Conservation (phyloP, 2,329 filamentous ascomycete species). For the Westerdykella sp. region DNA sequence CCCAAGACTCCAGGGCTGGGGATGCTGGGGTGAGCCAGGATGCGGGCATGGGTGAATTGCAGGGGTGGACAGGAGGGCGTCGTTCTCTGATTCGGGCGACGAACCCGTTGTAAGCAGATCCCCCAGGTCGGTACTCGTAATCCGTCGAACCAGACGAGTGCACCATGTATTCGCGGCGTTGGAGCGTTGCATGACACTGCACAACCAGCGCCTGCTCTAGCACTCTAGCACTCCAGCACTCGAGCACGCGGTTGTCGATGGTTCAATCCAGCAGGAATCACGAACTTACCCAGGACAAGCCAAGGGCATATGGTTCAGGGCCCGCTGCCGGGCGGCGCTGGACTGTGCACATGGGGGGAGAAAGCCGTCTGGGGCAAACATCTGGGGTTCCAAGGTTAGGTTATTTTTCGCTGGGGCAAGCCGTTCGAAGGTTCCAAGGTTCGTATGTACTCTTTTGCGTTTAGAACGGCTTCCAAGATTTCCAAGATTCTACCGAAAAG, state of each 20-base stretch:
- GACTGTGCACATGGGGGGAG: no score
- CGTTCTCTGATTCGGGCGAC: constrained; percentile 10
- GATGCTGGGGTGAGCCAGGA: no score
- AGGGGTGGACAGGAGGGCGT: constrained; percentile 11
- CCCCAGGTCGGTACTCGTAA: constrained; percentile 23
- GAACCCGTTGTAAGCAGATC: constrained; percentile 26
- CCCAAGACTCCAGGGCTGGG: no score
- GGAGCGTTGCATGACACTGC: constrained; percentile 28
- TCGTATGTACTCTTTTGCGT: no score
- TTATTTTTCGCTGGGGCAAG: no score
- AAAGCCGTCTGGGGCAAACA: no score
- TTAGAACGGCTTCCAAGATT: background rate
- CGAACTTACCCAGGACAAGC: background rate
- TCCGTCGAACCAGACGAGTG: constrained; percentile 22
- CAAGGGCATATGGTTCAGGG: constrained; percentile 4
- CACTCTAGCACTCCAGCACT: no score
- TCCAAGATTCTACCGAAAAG: no score
- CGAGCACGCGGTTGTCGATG: no score
- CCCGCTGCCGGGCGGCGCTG: background rate
- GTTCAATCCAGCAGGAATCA: constrained; percentile 3
- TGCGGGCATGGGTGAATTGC: constrained; percentile 2
- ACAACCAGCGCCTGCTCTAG: no score
- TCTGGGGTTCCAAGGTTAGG: no score
- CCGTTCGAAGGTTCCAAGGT: no score
- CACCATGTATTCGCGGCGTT: constrained; percentile 9